Conservation (phyloP, 1,284 basidiomycete genomes). For the Ustilago crameri region DNA sequence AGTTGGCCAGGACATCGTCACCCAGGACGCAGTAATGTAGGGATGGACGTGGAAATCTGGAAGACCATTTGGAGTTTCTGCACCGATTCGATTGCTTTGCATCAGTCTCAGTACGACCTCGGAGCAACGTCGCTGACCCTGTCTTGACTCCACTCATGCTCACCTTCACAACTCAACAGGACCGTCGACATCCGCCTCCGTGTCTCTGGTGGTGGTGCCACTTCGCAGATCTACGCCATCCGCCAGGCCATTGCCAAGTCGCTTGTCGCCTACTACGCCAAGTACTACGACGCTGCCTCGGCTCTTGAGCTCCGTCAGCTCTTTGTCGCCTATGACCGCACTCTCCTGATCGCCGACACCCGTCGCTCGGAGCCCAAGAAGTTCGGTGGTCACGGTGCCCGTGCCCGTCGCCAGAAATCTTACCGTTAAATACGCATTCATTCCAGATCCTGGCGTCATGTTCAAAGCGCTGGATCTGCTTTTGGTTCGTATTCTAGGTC, state of each 20-base stretch:
- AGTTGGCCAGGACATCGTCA: too few relatives aligned
- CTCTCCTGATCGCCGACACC: slow-evolving; percentile 95
- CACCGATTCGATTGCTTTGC: background rate
- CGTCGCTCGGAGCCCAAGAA: slow-evolving; percentile 99
- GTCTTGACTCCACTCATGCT: background rate
- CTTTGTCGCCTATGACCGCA: slow-evolving; percentile 72
- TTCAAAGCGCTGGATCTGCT: slow-evolving; percentile 5
- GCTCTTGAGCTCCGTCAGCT: slow-evolving; percentile 72
- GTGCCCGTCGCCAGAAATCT: slow-evolving; percentile 68
- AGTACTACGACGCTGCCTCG: slow-evolving; percentile 97
- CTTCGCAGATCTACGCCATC: slow-evolving; percentile 98
- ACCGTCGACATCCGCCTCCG: slow-evolving; percentile 93
- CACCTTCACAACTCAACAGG: slow-evolving; percentile 25
- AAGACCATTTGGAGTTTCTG: too few relatives aligned
- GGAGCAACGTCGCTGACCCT: slow-evolving; percentile 1
- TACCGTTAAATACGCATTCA: slow-evolving; percentile 44
- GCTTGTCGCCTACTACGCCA: slow-evolving; percentile 94
- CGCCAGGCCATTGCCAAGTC: slow-evolving; percentile 99
- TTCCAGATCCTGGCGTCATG: background rate
- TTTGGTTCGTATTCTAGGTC: slow-evolving; percentile 24
- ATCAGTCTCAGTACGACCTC: too few relatives aligned
- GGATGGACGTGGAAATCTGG: background rate
- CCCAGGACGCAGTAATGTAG: too few relatives aligned
- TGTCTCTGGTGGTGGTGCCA: slow-evolving; percentile 99
- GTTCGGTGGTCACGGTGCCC: slow-evolving; percentile 69